These are phyloP conservation scores for Microascus cirrosus DNA, from an alignment of 2,329 filamentous ascomycete species.

Conservation along the genomic window DNA sequence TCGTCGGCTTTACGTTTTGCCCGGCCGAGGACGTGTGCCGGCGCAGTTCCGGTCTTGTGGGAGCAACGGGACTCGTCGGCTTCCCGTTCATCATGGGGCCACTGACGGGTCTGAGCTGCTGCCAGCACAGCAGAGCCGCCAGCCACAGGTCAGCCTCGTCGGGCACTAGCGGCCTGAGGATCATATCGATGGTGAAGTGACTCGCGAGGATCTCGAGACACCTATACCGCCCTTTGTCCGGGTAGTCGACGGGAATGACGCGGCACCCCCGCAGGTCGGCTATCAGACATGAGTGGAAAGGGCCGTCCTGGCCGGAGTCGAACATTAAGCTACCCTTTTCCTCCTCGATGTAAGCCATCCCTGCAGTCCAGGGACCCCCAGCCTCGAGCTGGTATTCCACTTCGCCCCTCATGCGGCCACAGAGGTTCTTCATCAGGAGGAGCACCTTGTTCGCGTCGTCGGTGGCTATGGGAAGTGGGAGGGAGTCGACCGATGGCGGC, in stretches of 20 bases:
- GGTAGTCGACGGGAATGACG: conserved; percentile 43
- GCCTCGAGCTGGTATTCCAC: conserved; percentile 59
- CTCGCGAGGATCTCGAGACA: conserved; percentile 42
- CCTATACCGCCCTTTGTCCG: conserved; percentile 26
- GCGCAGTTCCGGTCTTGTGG: conserved; percentile 29
- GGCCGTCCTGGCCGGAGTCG: conserved; percentile 55
- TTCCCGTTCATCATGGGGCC: conserved; percentile 16
- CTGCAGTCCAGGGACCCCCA: conserved; percentile 52
- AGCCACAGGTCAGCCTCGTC: conserved; percentile 71
- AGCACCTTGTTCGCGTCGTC: conserved; percentile 62
- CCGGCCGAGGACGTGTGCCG: conserved; percentile 24
- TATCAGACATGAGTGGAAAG: conserved; percentile 57
- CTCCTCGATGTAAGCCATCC: conserved; percentile 70
- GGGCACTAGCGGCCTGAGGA: conserved; percentile 51
- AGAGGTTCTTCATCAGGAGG: conserved; percentile 64
- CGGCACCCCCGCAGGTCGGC: conserved; percentile 64
- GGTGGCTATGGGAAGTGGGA: conserved; percentile 48
- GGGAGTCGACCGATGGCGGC: conserved; percentile 47
- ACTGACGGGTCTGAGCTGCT: conserved; percentile 55
- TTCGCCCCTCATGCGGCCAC: conserved; percentile 69
- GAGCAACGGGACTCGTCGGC: conserved; percentile 17
- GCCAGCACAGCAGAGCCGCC: conserved; percentile 71
- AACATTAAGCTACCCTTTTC: conserved; percentile 65
- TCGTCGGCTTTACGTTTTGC: conserved; percentile 25
- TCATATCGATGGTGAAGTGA: conserved; percentile 42